phyloP scores from a whole-genome alignment of 2,329 filamentous ascomycete species.

The Arthrobotrys sinensis region DNA sequence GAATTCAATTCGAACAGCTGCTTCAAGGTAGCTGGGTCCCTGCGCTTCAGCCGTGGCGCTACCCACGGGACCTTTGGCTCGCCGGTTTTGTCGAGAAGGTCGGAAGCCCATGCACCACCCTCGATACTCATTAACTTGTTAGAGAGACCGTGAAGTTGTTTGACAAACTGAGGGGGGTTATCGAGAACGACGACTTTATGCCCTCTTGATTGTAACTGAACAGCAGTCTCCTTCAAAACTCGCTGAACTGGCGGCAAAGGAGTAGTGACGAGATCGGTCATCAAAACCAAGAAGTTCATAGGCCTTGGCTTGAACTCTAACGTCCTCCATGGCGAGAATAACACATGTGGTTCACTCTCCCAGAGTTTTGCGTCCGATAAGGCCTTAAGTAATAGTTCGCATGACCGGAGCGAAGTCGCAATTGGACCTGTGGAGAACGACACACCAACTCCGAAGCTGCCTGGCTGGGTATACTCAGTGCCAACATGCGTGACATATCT shows the following conservation, averaged over 20 bases:
- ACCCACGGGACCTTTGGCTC: conserved; percentile 77
- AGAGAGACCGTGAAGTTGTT: conserved; percentile 73
- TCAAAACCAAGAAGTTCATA: conserved; percentile 70
- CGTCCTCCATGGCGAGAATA: conserved; percentile 68
- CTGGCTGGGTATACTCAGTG: conserved; percentile 71
- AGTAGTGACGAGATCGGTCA: conserved; percentile 71
- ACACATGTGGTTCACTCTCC: conserved; percentile 68
- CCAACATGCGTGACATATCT: conserved; percentile 68
- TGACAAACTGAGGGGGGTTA: conserved; percentile 71
- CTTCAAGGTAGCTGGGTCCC: conserved; percentile 69
- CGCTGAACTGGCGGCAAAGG: conserved; percentile 72
- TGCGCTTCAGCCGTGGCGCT: conserved; percentile 71
- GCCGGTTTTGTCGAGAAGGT: conserved; percentile 72
- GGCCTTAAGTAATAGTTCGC: conserved; percentile 72
- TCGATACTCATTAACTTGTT: conserved; percentile 75
- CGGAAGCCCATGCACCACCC: conserved; percentile 73
- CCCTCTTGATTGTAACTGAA: conserved; percentile 67
- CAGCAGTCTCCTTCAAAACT: conserved; percentile 70
- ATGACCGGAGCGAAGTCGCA: conserved; percentile 70
- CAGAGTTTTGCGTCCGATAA: conserved; percentile 73
- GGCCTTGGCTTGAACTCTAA: conserved; percentile 63
- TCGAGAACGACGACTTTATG: conserved; percentile 74
- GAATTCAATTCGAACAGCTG: conserved; percentile 73
- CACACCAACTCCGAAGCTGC: conserved; percentile 71
- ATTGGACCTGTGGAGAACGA: conserved; percentile 71